Evolutionary conservation across 2,329 filamentous ascomycete genomes (phyloP).

Genomic region (Beauveria rudraprayagi): DNA sequence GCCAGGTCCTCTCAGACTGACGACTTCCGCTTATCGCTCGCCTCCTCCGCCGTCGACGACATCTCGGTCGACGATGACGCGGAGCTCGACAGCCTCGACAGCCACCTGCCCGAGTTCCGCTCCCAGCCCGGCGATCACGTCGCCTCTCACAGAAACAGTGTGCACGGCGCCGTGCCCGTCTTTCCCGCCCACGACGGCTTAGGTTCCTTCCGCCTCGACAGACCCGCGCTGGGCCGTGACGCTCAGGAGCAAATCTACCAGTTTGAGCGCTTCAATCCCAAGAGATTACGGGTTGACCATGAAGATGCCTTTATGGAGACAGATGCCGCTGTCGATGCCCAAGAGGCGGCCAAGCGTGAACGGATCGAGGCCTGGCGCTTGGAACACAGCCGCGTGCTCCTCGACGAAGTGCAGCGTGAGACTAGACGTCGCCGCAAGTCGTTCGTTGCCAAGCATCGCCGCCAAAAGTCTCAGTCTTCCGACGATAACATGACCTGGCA

Average conservation of each 20-base stretch:
- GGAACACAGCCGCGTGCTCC: conserved; percentile 76
- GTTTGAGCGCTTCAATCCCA: conserved; percentile 78
- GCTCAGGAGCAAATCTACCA: conserved; percentile 82
- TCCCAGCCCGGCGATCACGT: conserved; percentile 38
- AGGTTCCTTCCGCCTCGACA: conserved; percentile 68
- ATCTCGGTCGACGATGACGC: conserved; percentile 53
- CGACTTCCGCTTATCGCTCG: conserved; percentile 32
- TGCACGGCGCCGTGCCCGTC: conserved; percentile 52
- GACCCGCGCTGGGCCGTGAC: conserved; percentile 42
- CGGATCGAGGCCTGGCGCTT: conserved; percentile 88
- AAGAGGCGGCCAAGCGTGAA: conserved; percentile 66
- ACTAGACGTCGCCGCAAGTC: conserved; percentile 62
- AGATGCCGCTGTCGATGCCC: conserved; percentile 16
- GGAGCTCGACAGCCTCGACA: conserved; percentile 88
- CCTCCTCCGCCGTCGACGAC: conserved; percentile 30
- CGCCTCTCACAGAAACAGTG: conserved; percentile 18
- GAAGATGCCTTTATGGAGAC: conserved; percentile 41
- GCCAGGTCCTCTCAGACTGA: conserved; percentile 50
- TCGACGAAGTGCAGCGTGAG: conserved; percentile 85
- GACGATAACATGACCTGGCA: conserved; percentile 43
- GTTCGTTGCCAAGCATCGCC: conserved; percentile 36
- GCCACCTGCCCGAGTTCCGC: conserved; percentile 82
- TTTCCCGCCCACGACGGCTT: conserved; percentile 90
- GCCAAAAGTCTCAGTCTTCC: conserved; percentile 20
- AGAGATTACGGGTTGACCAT: conserved; percentile 49